A percentile compares a stretch with the other conserved stretches of the same genome.
Evolutionary conservation across 352 stramenopile genomes (phyloP).

Genomic region (Pythium apleroticum): DNA sequence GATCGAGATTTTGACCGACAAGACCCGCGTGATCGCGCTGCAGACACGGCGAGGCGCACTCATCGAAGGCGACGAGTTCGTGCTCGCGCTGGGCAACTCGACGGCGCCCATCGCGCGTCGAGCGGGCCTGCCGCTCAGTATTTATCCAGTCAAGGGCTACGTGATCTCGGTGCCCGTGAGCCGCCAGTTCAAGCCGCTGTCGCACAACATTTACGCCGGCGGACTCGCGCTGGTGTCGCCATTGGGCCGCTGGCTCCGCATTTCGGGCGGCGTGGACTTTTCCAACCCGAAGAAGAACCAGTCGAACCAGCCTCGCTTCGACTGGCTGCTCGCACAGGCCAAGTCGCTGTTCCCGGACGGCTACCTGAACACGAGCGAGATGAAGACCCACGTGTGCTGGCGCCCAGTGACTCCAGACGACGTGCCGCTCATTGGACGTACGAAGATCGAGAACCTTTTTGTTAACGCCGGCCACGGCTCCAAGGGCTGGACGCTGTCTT

Average conservation of each 20-base stretch:
- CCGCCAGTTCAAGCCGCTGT: slow-evolving; percentile 54
- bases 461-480: slow-evolving; percentile 85
- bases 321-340: slow-evolving; percentile 74
- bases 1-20: slow-evolving; percentile 75
- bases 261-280: slow-evolving; percentile 83
- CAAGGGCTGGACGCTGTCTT: slow-evolving; percentile 85
- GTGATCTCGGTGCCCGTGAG: slow-evolving; percentile 81
- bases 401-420: slow-evolving; percentile 82
- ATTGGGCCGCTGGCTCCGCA: slow-evolving; percentile 66
- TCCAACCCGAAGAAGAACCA: slow-evolving; percentile 63
- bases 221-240: slow-evolving; percentile 76
- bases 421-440: slow-evolving; percentile 79
- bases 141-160: slow-evolving; percentile 86
- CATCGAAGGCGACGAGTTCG: slow-evolving; percentile 87
- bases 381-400: slow-evolving; percentile 83
- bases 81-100: slow-evolving; percentile 79
- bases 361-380: slow-evolving; percentile 76
- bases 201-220: slow-evolving; percentile 84
- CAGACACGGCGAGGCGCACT: slow-evolving; percentile 78
- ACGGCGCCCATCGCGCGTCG: slow-evolving; percentile 64
- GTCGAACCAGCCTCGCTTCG: slow-evolving; percentile 64
- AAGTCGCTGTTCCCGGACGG: slow-evolving; percentile 80
- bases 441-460: slow-evolving; percentile 78
- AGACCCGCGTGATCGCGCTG: slow-evolving; percentile 72
- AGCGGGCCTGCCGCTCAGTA: slow-evolving; percentile 72